Percentiles rank a stretch among this genome's conserved stretches.
Evolutionary conservation across 352 stramenopile species (phyloP).

Genomic region (Phytophthora pseudosyringae): DNA sequence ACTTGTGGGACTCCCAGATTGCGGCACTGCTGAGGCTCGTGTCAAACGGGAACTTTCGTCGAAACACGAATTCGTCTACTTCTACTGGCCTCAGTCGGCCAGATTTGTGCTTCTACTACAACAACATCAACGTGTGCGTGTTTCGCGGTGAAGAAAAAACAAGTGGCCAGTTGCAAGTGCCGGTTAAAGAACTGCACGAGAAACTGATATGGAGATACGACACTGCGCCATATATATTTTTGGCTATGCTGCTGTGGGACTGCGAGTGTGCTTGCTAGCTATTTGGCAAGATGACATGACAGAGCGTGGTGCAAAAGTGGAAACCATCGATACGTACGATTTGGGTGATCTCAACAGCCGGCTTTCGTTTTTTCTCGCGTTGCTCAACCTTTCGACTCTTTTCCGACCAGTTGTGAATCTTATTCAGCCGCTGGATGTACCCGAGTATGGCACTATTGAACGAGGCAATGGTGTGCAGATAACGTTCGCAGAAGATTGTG

Average conservation of each 20-base stretch:
- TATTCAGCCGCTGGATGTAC: slow-evolving; percentile 7
- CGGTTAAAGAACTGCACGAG: slow-evolving; percentile 28
- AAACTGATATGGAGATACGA: slow-evolving; percentile 38
- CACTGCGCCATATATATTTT: slow-evolving; percentile 34
- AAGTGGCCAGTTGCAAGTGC: slow-evolving; percentile 21
- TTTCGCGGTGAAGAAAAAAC: slow-evolving; percentile 28
- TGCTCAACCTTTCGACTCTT: slow-evolving; percentile 40
- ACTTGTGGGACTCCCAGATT: slow-evolving; percentile 28
- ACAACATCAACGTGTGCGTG: slow-evolving; percentile 16
- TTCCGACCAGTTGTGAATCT: slow-evolving; percentile 21
- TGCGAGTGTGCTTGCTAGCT: slow-evolving; percentile 29
- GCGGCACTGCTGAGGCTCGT: slow-evolving; percentile 1
- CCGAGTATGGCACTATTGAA: slow-evolving; percentile 11
- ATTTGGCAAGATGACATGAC: slow-evolving; percentile 17
- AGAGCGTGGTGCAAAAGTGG: slow-evolving; percentile 15
- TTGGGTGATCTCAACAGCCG: slow-evolving; percentile 20
- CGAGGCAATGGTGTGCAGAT: slow-evolving; percentile 20
- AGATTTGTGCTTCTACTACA: slow-evolving; percentile 26
- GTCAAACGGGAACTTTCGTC: slow-evolving; percentile 10
- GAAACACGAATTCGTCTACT: slow-evolving; percentile 15
- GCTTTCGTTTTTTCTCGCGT: slow-evolving; percentile 32
- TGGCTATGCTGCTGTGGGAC: slow-evolving; percentile 38
- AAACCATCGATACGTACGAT: slow-evolving; percentile 34
- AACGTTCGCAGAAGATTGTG: slow-evolving; percentile 18
- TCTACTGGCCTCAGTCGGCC: slow-evolving; percentile 13